Evolutionary conservation across 257 asterid species (phyloP), one percentile per base, ranked within the genome.

Genomic region (Osmanthus fragrans): DNA sequence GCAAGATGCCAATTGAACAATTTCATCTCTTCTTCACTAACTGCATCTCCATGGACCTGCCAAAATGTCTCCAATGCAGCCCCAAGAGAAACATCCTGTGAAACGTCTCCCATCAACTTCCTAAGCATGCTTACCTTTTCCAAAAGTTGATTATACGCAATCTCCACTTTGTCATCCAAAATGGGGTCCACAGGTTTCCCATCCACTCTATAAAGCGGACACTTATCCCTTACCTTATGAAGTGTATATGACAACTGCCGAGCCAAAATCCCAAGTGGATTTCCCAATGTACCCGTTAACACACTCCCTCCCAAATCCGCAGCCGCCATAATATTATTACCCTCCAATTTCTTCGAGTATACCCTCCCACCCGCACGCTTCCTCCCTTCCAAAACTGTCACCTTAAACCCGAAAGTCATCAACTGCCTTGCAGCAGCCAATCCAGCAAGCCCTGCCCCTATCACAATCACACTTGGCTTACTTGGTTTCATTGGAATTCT

Each of bases 391-490:
- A 95, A 82, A 73, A 93, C 92, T 18, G 84, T 87, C 40, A 93
- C 98, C 87, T 88, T 96, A 79, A 92, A 96, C 81, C 99, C 98
- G 70, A 92, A 87, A 33, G 91, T 66, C 94, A 96, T 85, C 92
- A 96, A 86, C 94, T 96, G 98, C 86, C 99, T 88, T 1, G 99
- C 98, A 32, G 98, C 98, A 80, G 97, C 97, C 87, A 96, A 83
- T 32, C 99, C 99, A 0, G 99, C 92, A 0, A 96, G 88, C 77
- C 99, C 98, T 1, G 98, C 98, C 77, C 99, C 98, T 73, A 96
- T 83, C 58, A 96, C 90, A 63, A 96, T 88, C 80, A 93, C 97
- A 66, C 73, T 87, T 12, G 82, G 79, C 73, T 87, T 86, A 75
- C 73, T 87, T 1, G 83, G 87, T 64, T 90, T 97, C 37, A 82